Conservation (phyloP, 1,284 basidiomycete genomes). For the Trametes polyzona region DNA sequence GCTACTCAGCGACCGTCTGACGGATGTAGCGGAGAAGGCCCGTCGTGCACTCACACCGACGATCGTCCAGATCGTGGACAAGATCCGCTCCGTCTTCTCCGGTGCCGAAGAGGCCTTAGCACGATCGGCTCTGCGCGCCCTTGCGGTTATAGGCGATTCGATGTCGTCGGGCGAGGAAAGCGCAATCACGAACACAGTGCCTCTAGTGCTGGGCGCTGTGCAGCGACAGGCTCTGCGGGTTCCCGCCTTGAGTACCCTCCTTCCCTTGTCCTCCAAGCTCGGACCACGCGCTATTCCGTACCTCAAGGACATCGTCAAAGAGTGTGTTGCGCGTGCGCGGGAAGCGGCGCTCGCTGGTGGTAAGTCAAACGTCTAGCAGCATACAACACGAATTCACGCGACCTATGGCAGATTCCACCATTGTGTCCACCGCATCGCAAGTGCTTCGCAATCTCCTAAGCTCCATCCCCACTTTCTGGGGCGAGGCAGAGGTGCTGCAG, state of each 20-base stretch:
- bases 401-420: slow-evolving; percentile 20
- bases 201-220: slow-evolving; percentile 56
- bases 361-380: slow-evolving; percentile 6
- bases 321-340: slow-evolving; percentile 56
- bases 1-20: slow-evolving; percentile 68
- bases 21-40: slow-evolving; percentile 60
- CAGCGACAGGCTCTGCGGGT: slow-evolving; percentile 41
- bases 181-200: slow-evolving; percentile 60
- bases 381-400: background rate
- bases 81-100: slow-evolving; percentile 53
- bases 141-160: slow-evolving; percentile 62
- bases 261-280: slow-evolving; percentile 53
- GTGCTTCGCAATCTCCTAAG: slow-evolving; percentile 60
- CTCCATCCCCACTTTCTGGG: slow-evolving; percentile 76
- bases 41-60: slow-evolving; percentile 55
- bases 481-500: slow-evolving; percentile 57
- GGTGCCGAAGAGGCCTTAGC: slow-evolving; percentile 43
- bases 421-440: slow-evolving; percentile 43
- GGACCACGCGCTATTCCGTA: slow-evolving; percentile 86
- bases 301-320: slow-evolving; percentile 73
- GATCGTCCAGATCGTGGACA: slow-evolving; percentile 55
- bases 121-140: slow-evolving; percentile 57
- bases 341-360: slow-evolving; percentile 40
- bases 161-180: slow-evolving; percentile 69
- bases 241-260: slow-evolving; percentile 57